phyloP scores from a whole-genome alignment of 2,329 filamentous ascomycete genomes.

The Dothidotthia symphoricarpi region DNA sequence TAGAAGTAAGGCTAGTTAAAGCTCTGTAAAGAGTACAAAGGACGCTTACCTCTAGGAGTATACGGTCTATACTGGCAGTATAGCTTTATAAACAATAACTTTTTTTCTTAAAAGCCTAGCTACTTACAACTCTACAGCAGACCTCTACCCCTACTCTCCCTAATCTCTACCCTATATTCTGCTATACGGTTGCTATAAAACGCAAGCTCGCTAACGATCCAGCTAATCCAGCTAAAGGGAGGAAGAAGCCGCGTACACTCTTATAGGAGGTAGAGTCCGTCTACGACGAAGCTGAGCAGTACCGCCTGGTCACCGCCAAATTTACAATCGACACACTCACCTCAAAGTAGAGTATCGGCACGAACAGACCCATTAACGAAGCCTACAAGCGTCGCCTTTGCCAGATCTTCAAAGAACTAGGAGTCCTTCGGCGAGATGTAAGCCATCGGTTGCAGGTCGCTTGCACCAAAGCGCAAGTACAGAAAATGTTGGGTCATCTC shows the following conservation, averaged over 20 bases:
- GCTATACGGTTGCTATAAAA: background rate
- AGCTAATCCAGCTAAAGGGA: background rate
- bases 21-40: too few relatives aligned
- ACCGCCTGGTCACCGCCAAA: constrained; percentile 2
- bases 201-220: background rate
- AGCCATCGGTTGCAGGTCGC: constrained; percentile 2
- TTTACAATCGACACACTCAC: constrained; percentile 3
- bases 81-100: too few relatives aligned
- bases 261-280: constrained; percentile 3
- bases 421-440: constrained; percentile 3
- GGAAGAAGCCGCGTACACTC: constrained; percentile 3
- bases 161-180: too few relatives aligned
- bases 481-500: constrained; percentile 10
- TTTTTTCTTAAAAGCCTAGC: too few relatives aligned
- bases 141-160: too few relatives aligned
- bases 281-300: constrained; percentile 3
- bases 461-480: constrained; percentile 2
- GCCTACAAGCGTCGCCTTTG: constrained; percentile 3
- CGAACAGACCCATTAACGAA: constrained; percentile 2
- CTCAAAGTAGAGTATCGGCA: constrained; percentile 3
- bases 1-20: background rate
- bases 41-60: too few relatives aligned
- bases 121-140: too few relatives aligned
- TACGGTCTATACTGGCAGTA: too few relatives aligned
- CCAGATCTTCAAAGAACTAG: constrained; percentile 4